phyloP scores from a whole-genome alignment of 805 yeast species.

The Wickerhamomyces silvicola region DNA sequence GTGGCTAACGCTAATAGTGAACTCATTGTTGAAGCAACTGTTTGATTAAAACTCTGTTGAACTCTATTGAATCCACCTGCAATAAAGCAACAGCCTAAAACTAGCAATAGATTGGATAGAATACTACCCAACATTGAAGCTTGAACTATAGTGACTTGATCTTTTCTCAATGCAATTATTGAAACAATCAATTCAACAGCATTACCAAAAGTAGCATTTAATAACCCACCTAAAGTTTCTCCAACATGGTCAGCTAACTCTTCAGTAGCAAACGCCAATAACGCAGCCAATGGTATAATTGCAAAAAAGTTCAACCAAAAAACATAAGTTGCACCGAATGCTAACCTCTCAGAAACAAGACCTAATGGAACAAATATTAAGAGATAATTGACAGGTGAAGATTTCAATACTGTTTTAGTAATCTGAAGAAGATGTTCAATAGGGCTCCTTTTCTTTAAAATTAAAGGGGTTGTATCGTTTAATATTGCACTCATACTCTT shows the following conservation, averaged over 20 bases:
- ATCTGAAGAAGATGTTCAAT: slow-evolving; percentile 25
- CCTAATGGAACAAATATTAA: slow-evolving; percentile 89
- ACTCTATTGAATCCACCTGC: slow-evolving; percentile 86
- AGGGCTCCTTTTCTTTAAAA: too few relatives aligned
- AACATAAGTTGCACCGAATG: slow-evolving; percentile 45
- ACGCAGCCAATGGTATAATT: slow-evolving; percentile 86
- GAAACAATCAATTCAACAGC: slow-evolving; percentile 97
- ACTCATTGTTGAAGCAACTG: slow-evolving; percentile 97
- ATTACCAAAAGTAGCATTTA: slow-evolving; percentile 96
- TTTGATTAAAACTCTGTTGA: slow-evolving; percentile 87
- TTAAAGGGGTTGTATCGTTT: background rate
- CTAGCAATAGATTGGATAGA: slow-evolving; percentile 79
- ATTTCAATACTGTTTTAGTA: slow-evolving; percentile 29
- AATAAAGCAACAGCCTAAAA: slow-evolving; percentile 90
- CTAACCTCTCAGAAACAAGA: slow-evolving; percentile 57
- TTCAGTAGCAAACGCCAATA: slow-evolving; percentile 90
- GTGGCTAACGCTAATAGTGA: slow-evolving; percentile 88
- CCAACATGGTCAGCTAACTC: slow-evolving; percentile 85
- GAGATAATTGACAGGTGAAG: slow-evolving; percentile 71
- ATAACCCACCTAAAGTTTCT: slow-evolving; percentile 85
- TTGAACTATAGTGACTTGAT: slow-evolving; percentile 91
- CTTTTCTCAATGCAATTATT: slow-evolving; percentile 75
- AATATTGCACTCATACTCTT: too few relatives aligned
- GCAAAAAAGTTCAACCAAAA: slow-evolving; percentile 81
- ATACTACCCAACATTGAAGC: slow-evolving; percentile 96